Conservation (phyloP, 164 flowering plant species). For the Berberis vulgaris region DNA sequence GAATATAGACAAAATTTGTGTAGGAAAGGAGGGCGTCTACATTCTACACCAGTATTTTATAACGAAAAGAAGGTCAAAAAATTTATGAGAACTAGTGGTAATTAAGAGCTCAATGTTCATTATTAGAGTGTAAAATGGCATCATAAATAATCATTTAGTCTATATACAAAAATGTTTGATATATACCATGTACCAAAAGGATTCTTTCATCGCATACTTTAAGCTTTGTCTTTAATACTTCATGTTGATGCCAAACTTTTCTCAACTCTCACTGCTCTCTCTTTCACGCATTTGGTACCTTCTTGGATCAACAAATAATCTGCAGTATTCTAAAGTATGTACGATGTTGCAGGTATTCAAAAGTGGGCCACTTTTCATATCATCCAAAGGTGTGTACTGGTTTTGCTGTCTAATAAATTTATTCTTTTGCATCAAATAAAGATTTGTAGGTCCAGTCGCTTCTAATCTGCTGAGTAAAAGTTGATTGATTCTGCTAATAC, state of each 20-base stretch:
- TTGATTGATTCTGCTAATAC: background rate
- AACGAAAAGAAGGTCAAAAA: too few species aligned
- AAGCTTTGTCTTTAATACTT: background rate
- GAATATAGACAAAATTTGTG: too few species aligned
- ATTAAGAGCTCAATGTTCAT: too few species aligned
- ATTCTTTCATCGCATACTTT: background rate
- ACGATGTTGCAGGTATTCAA: slow-evolving; percentile 51
- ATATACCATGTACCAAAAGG: background rate
- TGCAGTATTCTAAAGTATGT: background rate
- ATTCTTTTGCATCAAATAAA: background rate
- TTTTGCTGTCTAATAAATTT: background rate
- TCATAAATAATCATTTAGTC: too few species aligned
- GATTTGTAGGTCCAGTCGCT: background rate
- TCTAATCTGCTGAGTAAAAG: background rate
- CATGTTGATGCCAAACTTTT: background rate
- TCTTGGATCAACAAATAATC: background rate
- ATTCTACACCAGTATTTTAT: too few species aligned
- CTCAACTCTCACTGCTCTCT: background rate
- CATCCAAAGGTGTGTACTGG: slow-evolving; percentile 52
- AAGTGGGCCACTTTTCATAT: slow-evolving; percentile 65
- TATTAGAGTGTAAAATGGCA: too few species aligned
- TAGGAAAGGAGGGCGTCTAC: too few species aligned
- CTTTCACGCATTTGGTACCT: background rate
- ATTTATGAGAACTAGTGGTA: too few species aligned
- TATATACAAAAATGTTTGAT: background rate